Evolutionary conservation across 2,329 filamentous ascomycete species (phyloP), one percentile per base, ranked within the genome.

Genomic region (Lachnellula arida): DNA sequence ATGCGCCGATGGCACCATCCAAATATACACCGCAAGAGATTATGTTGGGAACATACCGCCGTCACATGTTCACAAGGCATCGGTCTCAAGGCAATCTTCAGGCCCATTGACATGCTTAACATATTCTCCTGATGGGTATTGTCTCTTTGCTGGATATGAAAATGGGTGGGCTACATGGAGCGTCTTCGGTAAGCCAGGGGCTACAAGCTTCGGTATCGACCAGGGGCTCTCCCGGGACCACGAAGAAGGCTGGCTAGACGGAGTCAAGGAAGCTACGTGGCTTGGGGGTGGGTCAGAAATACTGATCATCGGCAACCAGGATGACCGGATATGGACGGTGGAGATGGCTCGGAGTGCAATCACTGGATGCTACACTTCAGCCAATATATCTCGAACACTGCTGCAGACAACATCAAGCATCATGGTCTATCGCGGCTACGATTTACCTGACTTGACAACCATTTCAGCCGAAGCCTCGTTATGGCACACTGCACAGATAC

Each of bases 111-210:
- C 83, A 2, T 88, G 85, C 32, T 73, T 99, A 62, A 84, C 76
- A 58, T 99, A 96, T 75, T 97, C 94, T 1, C 91, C 93, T 0
- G 94, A 99, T 71, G 94, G 94, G 17, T 97, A 97, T 71, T 96
- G 92, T 70, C 80, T 99, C 8, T 97, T 99, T 72, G 91, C 88
- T 44, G 94, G 93, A 1, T 97, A 93, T 68, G 87, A 94, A 66
- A 85, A 87, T 56, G 95, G 94, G 0, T 99, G 94, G 94, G 88
- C 89, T 4, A 93, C 86, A 47, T 99, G 93, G 93, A 97, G 93
- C 70, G 94, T 97, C 39, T 99, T 96, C 72, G 94, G 94, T 35
- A 97, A 96, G 71, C 81, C 87, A 2, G 87, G 91, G 14, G 91
- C 88, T 54, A 90, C 85, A 64, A 96, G 90, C 68, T 97, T 97